These are phyloP conservation scores for Eudorina sp. DNA, from an alignment of 139 green algal species.

Conservation along the genomic window DNA sequence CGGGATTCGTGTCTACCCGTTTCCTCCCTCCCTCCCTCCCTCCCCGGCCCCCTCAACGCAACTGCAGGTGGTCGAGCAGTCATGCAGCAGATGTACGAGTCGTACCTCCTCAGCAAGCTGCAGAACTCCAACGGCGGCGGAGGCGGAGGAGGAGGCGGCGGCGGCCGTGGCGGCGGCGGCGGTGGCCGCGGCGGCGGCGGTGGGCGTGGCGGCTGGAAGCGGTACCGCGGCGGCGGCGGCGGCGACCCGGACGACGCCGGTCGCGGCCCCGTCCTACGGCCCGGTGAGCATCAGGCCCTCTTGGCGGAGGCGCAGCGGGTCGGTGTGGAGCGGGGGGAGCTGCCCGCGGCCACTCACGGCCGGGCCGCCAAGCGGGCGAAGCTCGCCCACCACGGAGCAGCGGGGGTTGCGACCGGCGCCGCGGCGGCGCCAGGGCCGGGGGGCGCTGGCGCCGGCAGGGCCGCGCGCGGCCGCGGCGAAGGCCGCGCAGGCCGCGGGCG, in stretches of 20 bases:
- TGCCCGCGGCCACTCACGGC: neutral
- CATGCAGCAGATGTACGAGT: slow-evolving; percentile 69
- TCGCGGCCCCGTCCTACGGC: slow-evolving; percentile 9
- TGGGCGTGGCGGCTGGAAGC: slow-evolving; percentile 25
- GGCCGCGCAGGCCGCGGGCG: neutral
- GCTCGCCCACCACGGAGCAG: neutral
- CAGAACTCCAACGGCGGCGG: neutral
- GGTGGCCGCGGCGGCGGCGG: slow-evolving; percentile 4
- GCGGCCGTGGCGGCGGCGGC: slow-evolving; percentile 3
- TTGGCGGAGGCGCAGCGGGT: slow-evolving; percentile 61
- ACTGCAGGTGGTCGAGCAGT: slow-evolving; percentile 49
- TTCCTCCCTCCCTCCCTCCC: too few relatives aligned
- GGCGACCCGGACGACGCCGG: neutral
- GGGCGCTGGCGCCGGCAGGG: neutral
- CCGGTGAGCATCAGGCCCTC: slow-evolving; percentile 10
- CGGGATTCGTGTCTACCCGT: too few relatives aligned
- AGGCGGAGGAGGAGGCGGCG: neutral
- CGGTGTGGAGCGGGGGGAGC: slow-evolving; percentile 46
- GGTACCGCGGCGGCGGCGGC: neutral
- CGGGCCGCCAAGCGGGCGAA: neutral
- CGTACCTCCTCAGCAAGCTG: slow-evolving; percentile 72
- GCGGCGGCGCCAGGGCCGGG: neutral
- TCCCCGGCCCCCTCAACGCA: too few relatives aligned
- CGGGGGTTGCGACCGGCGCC: neutral
- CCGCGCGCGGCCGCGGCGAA: neutral